Base-by-base conservation (phyloP, 1,139 yeast species). In the Debaryomyces subglobosus region DNA sequence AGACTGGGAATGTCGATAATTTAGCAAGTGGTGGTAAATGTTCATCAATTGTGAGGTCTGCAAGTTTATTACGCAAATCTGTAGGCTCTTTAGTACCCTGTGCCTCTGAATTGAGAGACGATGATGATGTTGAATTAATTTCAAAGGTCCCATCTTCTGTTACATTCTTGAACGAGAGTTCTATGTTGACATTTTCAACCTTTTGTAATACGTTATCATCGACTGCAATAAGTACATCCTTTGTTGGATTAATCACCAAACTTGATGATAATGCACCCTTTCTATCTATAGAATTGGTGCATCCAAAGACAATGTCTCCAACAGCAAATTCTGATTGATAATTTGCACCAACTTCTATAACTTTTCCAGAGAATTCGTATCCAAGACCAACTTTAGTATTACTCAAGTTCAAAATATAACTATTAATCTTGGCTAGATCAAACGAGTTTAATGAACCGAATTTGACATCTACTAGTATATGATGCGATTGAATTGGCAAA, bases 301-400 rank as follows among this genome's bases (percentile, higher is more conserved):
- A 50, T 3, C 80, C 81, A 49, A 71, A 61, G 2, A 76, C 79
- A 23, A 48, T 53, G 47, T 68, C 72, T 5, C 78, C 79, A 38
- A 66, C 65, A 5, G 59, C 54, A 50, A 56, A 72, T 13, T 42
- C 45, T 5, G 53, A 53, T 15, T 52, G 58, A 2, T 45, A 64
- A n/a, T 59, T 63, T 9, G 58, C 41, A 1, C 79, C 79, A 18
- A 72, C 66, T 38, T 64, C 64, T 6, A 60, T 54, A 3, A 76
- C 60, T 20, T 58, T 62, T 3, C 80, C 81, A 12, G 69, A 63
- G 57, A 69, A 76, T 48, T 72, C 78, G 57, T 71, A 72, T 2
- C 80, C 81, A 45, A 76, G 58, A 0, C 79, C 80, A 7, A 76
- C 65, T 50, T 71, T 66, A 43, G 63, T 63, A 45, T 71, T 69